Evolutionary conservation across 495 filamentous ascomycete species (phyloP).

Genomic region (Pyrenula aspistea): DNA sequence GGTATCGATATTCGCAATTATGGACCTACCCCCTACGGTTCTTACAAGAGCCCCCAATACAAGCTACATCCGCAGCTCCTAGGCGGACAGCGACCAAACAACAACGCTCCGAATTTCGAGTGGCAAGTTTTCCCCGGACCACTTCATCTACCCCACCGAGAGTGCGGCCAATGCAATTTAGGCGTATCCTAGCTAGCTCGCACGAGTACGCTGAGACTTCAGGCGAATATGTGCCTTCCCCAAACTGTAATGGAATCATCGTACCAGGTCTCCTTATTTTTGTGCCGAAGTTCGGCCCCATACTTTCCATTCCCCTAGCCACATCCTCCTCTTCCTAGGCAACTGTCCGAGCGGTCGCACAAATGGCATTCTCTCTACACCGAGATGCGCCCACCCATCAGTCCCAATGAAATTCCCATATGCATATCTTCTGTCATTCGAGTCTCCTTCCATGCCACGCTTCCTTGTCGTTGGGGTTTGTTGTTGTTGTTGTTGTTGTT

Average conservation of each 20-base stretch:
- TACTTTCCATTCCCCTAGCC: neutral
- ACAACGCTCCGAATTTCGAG: neutral
- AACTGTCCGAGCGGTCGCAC: conserved; percentile 11
- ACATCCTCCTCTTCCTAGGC: neutral
- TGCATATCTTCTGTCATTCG: conserved; percentile 15
- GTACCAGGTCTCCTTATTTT: no score
- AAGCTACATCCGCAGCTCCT: neutral
- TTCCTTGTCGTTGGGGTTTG: neutral
- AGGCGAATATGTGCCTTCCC: no score
- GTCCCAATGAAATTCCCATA: conserved; percentile 29
- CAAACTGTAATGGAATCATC: no score
- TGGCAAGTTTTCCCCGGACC: neutral
- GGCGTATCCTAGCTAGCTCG: no score
- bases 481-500: neutral
- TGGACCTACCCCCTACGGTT: neutral
- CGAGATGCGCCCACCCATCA: conserved; percentile 27
- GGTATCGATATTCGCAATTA: neutral
- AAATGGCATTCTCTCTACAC: conserved; percentile 26
- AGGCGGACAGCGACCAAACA: neutral
- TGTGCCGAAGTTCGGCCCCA: no score
- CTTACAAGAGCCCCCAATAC: neutral
- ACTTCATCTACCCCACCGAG: no score
- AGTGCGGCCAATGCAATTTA: no score
- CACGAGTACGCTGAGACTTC: no score
- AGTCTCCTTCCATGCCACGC: neutral